These are phyloP conservation scores for Naegleria lovaniensis DNA, from an alignment of 208 protist genomes.

Conservation along the genomic window DNA sequence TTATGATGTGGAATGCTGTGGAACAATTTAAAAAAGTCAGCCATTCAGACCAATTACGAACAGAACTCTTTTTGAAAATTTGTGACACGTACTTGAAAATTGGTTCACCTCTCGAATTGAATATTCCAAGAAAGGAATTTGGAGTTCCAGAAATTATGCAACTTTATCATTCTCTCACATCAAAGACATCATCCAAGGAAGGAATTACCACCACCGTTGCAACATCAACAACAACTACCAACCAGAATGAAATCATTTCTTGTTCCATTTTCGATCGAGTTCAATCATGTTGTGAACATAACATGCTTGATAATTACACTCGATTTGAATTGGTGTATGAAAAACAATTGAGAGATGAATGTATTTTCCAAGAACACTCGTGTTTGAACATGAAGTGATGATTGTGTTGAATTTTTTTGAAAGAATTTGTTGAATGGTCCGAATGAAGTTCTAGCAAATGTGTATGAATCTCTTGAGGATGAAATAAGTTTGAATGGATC, in stretches of 20 bases:
- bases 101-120: background rate
- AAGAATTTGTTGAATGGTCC: too few species aligned
- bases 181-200: background rate
- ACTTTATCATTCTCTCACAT: background rate
- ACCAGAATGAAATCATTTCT: too few species aligned
- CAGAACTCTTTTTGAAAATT: background rate
- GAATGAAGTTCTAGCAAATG: too few species aligned
- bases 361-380: too few species aligned
- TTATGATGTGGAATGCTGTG: background rate
- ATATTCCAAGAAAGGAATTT: background rate
- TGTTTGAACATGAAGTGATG: too few species aligned
- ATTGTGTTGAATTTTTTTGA: too few species aligned
- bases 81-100: background rate
- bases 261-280: background rate
- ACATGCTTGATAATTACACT: background rate
- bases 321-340: background rate
- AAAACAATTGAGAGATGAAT: background rate
- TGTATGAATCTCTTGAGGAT: too few species aligned
- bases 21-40: background rate
- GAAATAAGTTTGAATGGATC: too few species aligned
- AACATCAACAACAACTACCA: too few species aligned
- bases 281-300: background rate
- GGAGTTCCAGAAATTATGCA: background rate
- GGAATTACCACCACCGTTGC: background rate
- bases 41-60: background rate